Evolutionary conservation across 805 yeast genomes (phyloP), one percentile per base, ranked within the genome.

Genomic region (Kockiozyma suomiensis): DNA sequence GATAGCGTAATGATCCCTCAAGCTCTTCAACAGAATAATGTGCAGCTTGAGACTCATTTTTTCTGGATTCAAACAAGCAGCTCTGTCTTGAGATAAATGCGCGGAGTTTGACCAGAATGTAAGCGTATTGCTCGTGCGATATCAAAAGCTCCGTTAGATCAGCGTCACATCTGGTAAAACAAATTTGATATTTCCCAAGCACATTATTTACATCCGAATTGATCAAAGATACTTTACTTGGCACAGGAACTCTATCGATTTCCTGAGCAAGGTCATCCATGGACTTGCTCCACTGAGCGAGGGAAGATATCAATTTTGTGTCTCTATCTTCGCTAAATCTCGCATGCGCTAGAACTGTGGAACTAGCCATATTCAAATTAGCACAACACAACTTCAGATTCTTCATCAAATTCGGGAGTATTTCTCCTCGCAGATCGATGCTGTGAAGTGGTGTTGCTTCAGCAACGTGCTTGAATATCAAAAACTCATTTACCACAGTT

Each of bases 1-100:
- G 68, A 21, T 79, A 75, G 56, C 86, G 77, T 59, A 86, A 76
- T 1, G 75, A 66, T 1, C 56, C 50, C 64, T 87, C 90, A 4
- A 67, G 32, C 13, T 38, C 43, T n/a, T 40, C 40, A n/a, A n/a
- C n/a, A n/a, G n/a, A n/a, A n/a, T n/a, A n/a, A 13, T 45, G n/a
- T 12, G 37, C 33, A 6, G 25, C 25, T 10, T 10, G 15, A 4
- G 32, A 15, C 19, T 6, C 23, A 10, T 37, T 4, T 15, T 12
- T 21, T 8, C 19, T 30, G 12, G 6, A 26, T 15, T 35, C 8
- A 8, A 25, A 25, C 10, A 19, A 3, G n/a, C 13, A 8, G 19
- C 45, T 33, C 50, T 55, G 54, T 4, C 25, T 10, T 13, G 49
- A 17, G 6, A 56, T 8, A 35, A 45, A 50, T 1, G 38, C 12